Evolutionary conservation across 2,329 filamentous ascomycete genomes (phyloP), one percentile per base, ranked within the genome.

Genomic region (Diaporthe sp.): DNA sequence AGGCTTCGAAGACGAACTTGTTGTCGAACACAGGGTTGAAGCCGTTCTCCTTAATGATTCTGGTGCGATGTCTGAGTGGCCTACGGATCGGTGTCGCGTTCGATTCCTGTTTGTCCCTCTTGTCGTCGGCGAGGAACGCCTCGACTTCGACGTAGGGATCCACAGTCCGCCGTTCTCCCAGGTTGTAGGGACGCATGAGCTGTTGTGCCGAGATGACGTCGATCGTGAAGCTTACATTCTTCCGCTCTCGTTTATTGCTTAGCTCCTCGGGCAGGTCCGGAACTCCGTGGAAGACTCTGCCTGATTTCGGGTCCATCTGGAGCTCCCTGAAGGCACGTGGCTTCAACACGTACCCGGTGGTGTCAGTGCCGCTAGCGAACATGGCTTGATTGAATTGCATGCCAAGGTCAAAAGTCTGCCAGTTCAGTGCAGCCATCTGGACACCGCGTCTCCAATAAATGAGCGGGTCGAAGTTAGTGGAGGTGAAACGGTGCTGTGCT

Each of bases 321-420:
- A 93, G 92, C 80, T 92, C 91, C 76, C 96, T 93, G 76, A 98
- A 91, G 81, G 96, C 94, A 47, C 92, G 90, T 27, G 97, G 96
- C 85, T 99, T 99, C 70, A 98, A 89, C 19, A 98, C 95, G 80
- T 98, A 99, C 58, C 97, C 97, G 3, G 94, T 94, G 72, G 92
- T 91, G 84, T 98, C 97, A 17, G 90, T 92, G 56, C 95, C 94
- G 73, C 94, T 94, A 61, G 95, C 94, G 81, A 98, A 99, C 97
- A 99, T 98, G 80, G 97, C 97, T 78, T 97, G 94, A 82, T 98
- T 98, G 82, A 98, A 89, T 81, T 98, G 96, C 90, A 98, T 97
- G 59, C 96, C 95, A 25, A 97, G 88, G 81, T 98, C 97, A 80
- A 97, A 98, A 0, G 96, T 98, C 84, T 99, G 97, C 96, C 97